Percentiles rank a stretch among this genome's conserved stretches.
Conservation (phyloP, 257 asterid species). For the Nicotiana noctiflora region DNA sequence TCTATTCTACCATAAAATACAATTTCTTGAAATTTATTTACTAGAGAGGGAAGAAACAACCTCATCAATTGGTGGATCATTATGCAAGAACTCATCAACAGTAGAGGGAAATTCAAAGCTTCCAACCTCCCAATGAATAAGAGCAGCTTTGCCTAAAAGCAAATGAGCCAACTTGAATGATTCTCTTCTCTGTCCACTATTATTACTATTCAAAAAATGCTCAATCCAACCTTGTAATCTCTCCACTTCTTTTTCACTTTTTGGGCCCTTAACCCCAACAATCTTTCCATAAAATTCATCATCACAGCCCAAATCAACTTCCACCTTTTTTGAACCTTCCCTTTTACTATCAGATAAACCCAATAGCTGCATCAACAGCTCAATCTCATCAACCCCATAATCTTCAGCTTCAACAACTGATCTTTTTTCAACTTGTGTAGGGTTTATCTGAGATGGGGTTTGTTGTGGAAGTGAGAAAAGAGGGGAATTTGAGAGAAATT, state of each 20-base stretch:
- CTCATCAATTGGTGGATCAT: constrained; percentile 45
- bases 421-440: background rate
- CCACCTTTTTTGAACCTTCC: constrained; percentile 7
- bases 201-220: constrained; percentile 26
- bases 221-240: constrained; percentile 54
- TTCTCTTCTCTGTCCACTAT: constrained; percentile 24
- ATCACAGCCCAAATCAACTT: constrained; percentile 25
- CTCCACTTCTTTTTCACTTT: constrained; percentile 35
- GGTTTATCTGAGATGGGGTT: constrained; percentile 13
- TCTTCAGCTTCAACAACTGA: constrained; percentile 9
- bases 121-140: constrained; percentile 27
- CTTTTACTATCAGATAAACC: constrained; percentile 24
- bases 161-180: constrained; percentile 55
- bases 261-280: constrained; percentile 58
- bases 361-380: constrained; percentile 41
- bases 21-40: background rate
- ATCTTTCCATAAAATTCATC: constrained; percentile 41
- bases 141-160: constrained; percentile 50
- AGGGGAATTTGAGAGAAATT: constrained; percentile 33
- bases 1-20: background rate
- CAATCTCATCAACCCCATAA: constrained; percentile 30
- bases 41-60: background rate
- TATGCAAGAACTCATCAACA: constrained; percentile 46
- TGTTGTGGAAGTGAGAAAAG: constrained; percentile 26
- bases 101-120: constrained; percentile 46